Conservation (phyloP, 495 filamentous ascomycete genomes). For the Talaromyces trachyspermus region DNA sequence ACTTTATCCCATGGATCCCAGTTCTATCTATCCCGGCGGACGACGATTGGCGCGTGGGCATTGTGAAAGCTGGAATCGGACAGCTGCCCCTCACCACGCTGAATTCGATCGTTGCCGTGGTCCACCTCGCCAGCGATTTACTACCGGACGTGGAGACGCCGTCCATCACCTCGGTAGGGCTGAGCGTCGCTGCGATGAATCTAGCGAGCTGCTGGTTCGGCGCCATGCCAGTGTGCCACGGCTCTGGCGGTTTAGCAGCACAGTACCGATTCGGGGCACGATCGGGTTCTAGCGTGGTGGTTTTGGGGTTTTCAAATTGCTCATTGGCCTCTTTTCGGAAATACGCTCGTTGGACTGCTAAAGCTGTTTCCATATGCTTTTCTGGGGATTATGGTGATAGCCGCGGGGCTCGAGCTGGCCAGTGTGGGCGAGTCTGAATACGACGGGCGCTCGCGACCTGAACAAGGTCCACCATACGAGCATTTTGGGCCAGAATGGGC, state of each 20-base stretch:
- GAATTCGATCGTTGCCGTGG: conserved; percentile 84
- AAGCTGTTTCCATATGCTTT: conserved; percentile 62
- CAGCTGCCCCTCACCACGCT: conserved; percentile 85
- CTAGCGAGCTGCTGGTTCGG: conserved; percentile 82
- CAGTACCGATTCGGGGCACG: conserved; percentile 88
- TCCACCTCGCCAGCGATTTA: conserved; percentile 65
- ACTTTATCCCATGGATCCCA: conserved; percentile 45
- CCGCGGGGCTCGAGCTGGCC: conserved; percentile 76
- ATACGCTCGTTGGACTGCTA: conserved; percentile 59
- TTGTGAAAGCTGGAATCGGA: conserved; percentile 58
- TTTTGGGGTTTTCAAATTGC: conserved; percentile 67
- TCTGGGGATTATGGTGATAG: conserved; percentile 81
- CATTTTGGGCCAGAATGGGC: conserved; percentile 32
- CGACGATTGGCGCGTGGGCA: conserved; percentile 39
- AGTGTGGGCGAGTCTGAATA: conserved; percentile 77
- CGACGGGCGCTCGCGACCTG: conserved; percentile 56
- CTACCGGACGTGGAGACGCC: conserved; percentile 60
- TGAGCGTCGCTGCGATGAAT: conserved; percentile 80
- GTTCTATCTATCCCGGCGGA: conserved; percentile 35
- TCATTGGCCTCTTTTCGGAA: conserved; percentile 69
- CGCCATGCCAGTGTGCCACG: conserved; percentile 93
- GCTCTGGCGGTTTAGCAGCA: conserved; percentile 81
- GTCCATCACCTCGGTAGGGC: conserved; percentile 61
- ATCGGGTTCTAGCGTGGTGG: conserved; percentile 72
- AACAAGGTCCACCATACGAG: conserved; percentile 16